Percentiles rank a stretch among this genome's conserved stretches.
phyloP scores from a whole-genome alignment of 306 rosid genomes.

The Trifolium subterraneum region DNA sequence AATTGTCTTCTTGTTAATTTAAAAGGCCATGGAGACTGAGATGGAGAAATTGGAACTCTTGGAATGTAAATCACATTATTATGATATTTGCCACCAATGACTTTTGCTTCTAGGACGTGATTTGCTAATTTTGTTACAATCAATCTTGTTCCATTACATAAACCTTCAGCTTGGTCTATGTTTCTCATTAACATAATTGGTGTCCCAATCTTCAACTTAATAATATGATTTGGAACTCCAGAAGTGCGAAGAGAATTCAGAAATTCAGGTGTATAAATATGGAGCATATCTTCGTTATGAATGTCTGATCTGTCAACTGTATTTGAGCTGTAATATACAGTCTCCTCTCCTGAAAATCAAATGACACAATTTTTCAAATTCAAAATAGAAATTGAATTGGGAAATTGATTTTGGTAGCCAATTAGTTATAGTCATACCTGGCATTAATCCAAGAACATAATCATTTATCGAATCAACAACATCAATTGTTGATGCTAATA shows the following conservation, averaged over 20 bases:
- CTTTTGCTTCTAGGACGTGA: background rate
- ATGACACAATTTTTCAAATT: no score
- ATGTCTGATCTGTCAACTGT: background rate
- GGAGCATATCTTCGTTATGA: no score
- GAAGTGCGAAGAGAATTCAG: background rate
- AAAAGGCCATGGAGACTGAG: background rate
- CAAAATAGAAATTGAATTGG: no score
- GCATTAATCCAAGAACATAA: no score
- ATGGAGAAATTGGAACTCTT: background rate
- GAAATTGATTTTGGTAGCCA: no score
- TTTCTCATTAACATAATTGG: background rate
- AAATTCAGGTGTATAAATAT: background rate
- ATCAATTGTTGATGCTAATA: no score
- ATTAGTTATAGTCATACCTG: no score
- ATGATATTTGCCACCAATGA: no score
- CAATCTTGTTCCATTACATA: background rate
- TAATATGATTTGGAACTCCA: background rate
- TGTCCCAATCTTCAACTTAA: background rate
- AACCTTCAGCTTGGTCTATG: background rate
- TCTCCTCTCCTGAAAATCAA: background rate
- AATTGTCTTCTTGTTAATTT: background rate
- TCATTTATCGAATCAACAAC: no score
- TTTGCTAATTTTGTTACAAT: background rate
- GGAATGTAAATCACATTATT: background rate
- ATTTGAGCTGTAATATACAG: background rate